These are phyloP conservation scores for Venturiaceae sp. DNA, from an alignment of 2,329 filamentous ascomycete species.

Conservation along the genomic window DNA sequence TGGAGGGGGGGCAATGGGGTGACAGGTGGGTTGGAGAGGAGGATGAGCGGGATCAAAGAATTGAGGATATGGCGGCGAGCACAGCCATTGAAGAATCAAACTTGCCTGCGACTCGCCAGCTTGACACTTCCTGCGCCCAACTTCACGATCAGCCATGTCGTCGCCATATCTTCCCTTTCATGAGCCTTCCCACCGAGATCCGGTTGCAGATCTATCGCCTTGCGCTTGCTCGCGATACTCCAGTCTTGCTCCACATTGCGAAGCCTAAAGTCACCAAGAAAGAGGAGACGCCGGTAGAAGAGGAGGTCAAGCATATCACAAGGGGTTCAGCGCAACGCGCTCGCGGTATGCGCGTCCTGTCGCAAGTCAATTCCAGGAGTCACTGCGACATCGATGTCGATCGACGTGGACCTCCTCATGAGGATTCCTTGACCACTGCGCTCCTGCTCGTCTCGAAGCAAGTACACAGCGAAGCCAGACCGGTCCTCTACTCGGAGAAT, in stretches of 20 bases:
- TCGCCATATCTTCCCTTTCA: slow-evolving; percentile 23
- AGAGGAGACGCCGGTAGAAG: slow-evolving; percentile 8
- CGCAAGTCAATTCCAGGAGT: not conserved
- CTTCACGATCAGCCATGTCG: not conserved
- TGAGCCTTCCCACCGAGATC: slow-evolving; percentile 36
- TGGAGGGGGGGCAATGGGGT: too few species aligned
- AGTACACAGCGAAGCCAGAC: slow-evolving; percentile 31
- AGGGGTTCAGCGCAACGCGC: not conserved
- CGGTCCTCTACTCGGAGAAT: slow-evolving; percentile 30
- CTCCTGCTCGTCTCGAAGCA: slow-evolving; percentile 28
- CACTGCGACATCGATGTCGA: not conserved
- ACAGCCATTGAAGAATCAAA: not conserved
- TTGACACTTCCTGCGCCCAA: not conserved
- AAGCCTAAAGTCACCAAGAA: slow-evolving; percentile 8
- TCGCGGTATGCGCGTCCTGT: not conserved
- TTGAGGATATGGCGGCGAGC: too few species aligned
- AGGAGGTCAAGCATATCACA: not conserved
- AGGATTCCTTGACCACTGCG: slow-evolving; percentile 14
- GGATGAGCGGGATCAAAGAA: too few species aligned
- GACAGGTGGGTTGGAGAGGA: too few species aligned
- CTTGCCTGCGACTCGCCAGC: not conserved
- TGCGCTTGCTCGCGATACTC: slow-evolving; percentile 19
- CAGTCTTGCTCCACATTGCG: slow-evolving; percentile 19
- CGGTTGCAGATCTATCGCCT: slow-evolving; percentile 34
- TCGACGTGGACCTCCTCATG: not conserved